Conservation (phyloP, 116 monocot species). For the Cymodocea nodosa region DNA sequence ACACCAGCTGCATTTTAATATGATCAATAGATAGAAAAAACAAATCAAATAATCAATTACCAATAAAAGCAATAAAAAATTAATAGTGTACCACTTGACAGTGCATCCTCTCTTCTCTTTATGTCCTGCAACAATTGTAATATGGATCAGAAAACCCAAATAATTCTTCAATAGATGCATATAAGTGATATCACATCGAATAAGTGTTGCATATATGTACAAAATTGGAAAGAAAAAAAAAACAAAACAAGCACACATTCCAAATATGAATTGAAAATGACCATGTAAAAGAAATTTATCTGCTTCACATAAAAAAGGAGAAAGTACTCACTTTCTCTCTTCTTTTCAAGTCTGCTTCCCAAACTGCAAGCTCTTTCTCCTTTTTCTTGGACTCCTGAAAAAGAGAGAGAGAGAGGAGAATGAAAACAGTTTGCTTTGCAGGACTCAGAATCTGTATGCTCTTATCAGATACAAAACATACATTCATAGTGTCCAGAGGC, state of each 20-base stretch:
- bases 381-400: constrained; percentile 50
- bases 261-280: background rate
- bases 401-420: background rate
- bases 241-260: background rate
- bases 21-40: background rate
- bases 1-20: constrained; percentile 53
- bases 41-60: background rate
- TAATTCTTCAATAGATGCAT: background rate
- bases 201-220: background rate
- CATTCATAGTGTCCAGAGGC: constrained; percentile 48
- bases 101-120: constrained; percentile 70
- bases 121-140: constrained; percentile 37
- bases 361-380: constrained; percentile 52
- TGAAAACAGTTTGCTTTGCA: background rate
- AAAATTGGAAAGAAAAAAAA: background rate
- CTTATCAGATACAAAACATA: constrained; percentile 9
- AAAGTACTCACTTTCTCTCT: constrained; percentile 44
- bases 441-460: background rate
- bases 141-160: background rate
- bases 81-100: constrained; percentile 34
- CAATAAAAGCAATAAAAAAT: background rate
- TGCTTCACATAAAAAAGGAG: background rate
- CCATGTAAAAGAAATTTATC: background rate
- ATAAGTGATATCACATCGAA: background rate
- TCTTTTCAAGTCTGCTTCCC: constrained; percentile 73